Evolutionary conservation across 108 stramenopile species (phyloP).

Genomic region (Nitzschia inconspicua): DNA sequence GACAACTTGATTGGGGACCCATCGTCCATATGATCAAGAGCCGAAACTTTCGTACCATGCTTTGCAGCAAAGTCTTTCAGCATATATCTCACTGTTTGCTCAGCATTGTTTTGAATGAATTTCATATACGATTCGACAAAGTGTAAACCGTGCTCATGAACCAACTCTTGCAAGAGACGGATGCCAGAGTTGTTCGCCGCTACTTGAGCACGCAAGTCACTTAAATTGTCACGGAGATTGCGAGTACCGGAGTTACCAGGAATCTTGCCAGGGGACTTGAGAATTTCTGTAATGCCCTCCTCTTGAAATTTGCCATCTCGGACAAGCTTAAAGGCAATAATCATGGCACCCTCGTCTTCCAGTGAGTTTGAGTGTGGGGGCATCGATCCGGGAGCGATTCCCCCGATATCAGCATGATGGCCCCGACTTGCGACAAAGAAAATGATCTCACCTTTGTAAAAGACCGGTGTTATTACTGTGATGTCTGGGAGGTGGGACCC

Average conservation of each 20-base stretch:
- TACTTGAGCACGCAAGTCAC: slow-evolving; percentile 96
- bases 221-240: slow-evolving; percentile 92
- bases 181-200: slow-evolving; percentile 97
- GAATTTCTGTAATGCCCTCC: slow-evolving; percentile 88
- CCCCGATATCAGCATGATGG: slow-evolving; percentile 97
- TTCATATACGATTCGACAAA: slow-evolving; percentile 95
- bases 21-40: slow-evolving; percentile 97
- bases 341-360: slow-evolving; percentile 96
- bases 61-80: slow-evolving; percentile 71
- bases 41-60: slow-evolving; percentile 59
- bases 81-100: slow-evolving; percentile 91
- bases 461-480: slow-evolving; percentile 98
- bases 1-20: slow-evolving; percentile 91
- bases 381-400: slow-evolving; percentile 86
- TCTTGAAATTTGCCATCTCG: slow-evolving; percentile 92
- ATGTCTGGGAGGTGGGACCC: slow-evolving; percentile 94
- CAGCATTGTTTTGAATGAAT: slow-evolving; percentile 96
- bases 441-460: slow-evolving; percentile 78
- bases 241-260: slow-evolving; percentile 83
- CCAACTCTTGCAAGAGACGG: slow-evolving; percentile 75
- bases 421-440: slow-evolving; percentile 97
- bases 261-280: slow-evolving; percentile 77
- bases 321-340: slow-evolving; percentile 97
- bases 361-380: slow-evolving; percentile 88
- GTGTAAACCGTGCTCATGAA: slow-evolving; percentile 84